A percentile compares a stretch with the other conserved stretches of the same genome.
Conservation (phyloP, 1,139 yeast species). For the Blastobotrys aristatus region DNA sequence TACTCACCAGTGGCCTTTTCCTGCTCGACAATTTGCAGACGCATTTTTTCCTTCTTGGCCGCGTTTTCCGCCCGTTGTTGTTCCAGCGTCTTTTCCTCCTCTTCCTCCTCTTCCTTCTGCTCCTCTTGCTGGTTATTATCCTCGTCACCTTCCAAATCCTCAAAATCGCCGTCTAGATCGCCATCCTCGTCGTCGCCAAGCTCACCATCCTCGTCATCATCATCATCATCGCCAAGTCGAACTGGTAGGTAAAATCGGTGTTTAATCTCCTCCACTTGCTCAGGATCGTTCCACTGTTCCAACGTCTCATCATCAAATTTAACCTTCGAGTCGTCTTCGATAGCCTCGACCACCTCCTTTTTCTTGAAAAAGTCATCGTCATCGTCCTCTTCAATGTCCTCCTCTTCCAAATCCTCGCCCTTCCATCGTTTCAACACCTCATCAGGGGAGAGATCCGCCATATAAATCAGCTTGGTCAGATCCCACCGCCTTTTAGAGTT, state of each 20-base stretch:
- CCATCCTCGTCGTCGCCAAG: conserved; percentile 36
- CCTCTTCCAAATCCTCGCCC: conserved; percentile 44
- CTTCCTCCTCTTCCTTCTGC: conserved; percentile 39
- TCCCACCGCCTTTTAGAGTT: conserved; percentile 55
- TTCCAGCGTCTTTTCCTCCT: conserved; percentile 43
- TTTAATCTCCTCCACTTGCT: conserved; percentile 46
- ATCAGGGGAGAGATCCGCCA: conserved; percentile 67
- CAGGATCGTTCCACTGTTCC: conserved; percentile 43
- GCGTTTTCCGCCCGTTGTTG: conserved; percentile 73
- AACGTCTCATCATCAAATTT: conserved; percentile 33
- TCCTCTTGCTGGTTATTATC: conserved; percentile 46
- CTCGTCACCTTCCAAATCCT: conserved; percentile 42
- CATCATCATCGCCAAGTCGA: conserved; percentile 45
- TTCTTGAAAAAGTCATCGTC: conserved; percentile 65
- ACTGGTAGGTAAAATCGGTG: conserved; percentile 69
- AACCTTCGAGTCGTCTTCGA: conserved; percentile 25
- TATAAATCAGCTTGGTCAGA: conserved; percentile 71
- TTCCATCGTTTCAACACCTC: conserved; percentile 79
- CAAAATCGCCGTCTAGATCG: conserved; percentile 39
- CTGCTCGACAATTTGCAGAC: conserved; percentile 87
- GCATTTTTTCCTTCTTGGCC: conserved; percentile 79
- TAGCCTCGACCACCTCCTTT: conserved; percentile 37
- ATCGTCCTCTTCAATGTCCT: conserved; percentile 41
- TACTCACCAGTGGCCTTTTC: conserved; percentile 62
- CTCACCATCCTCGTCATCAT: conserved; percentile 26